Evolutionary conservation across 441 rosid species (phyloP).

Genomic region (Codiaeum variegatum): DNA sequence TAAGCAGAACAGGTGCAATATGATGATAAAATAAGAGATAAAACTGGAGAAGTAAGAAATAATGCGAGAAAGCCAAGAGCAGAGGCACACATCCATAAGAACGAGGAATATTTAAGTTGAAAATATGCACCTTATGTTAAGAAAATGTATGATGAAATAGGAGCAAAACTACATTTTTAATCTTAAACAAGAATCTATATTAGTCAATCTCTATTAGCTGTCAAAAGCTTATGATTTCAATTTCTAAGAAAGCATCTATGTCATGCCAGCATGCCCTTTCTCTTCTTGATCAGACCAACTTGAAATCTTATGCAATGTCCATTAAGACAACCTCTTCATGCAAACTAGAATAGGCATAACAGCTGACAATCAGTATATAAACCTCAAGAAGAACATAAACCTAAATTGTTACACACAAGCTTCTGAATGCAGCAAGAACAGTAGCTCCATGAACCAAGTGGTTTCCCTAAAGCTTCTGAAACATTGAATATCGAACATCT

Average conservation of each 20-base stretch:
- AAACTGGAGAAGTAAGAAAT: background rate
- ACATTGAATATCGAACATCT: background rate
- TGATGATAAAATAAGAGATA: background rate
- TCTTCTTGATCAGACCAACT: background rate
- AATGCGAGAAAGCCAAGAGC: background rate
- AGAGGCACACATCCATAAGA: background rate
- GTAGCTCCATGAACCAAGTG: conserved; percentile 4
- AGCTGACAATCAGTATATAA: background rate
- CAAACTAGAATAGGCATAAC: background rate
- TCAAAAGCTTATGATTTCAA: background rate
- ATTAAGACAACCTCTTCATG: background rate
- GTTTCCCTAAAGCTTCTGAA: background rate
- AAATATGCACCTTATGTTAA: background rate
- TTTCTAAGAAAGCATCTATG: background rate
- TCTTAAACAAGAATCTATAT: background rate
- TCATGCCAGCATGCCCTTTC: background rate
- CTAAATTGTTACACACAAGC: background rate
- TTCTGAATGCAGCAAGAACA: background rate
- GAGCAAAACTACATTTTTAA: background rate
- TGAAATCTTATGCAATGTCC: background rate
- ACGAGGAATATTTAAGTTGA: background rate
- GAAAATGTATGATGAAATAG: background rate
- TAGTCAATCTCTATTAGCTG: background rate
- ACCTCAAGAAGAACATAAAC: background rate
- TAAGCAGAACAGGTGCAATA: background rate